Evolutionary conservation across 2,329 filamentous ascomycete species (phyloP), one percentile per base, ranked within the genome.

Genomic region (Coleophoma eucalyptorum): DNA sequence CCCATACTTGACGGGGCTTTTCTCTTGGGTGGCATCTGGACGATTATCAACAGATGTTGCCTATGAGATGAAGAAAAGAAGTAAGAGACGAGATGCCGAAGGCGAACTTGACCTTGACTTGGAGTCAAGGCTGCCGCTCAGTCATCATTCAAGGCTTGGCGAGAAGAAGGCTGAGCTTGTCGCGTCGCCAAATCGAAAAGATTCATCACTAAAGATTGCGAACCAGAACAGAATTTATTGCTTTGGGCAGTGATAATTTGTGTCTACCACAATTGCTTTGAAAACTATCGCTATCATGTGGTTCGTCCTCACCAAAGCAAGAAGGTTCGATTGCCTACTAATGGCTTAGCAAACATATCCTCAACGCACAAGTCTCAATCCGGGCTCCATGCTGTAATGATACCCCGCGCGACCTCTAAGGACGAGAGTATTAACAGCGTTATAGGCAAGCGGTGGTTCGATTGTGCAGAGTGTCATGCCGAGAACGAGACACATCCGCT

Each of bases 361-460:
- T 99, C 70, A 99, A 99, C 78, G 94, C 93, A 56, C 94, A 99
- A 74, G 94, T 99, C 65, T 78, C 93, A 51, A 95, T 99, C 73
- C 89, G 94, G 63, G 94, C 92, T 50, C 89, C 92, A 56, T 99
- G 94, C 79, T 99, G 94, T 93, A 81, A 63, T 84, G 72, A 35
- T 40, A 44, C 20, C 46, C 43, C 48, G 26, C 37, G 16, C 41
- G 20, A 3, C 3, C 16, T 45, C 0, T 16, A 38, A n/a, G 18
- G 1, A 11, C 18, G 37, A 15, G 45, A 48, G 3, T 46, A 13
- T 35, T 15, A 44, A 13, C 33, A 16, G 46, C 54, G 18, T 46
- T 38, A 48, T 62, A 93, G 90, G 90, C 77, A 82, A 84, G 54
- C 97, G 96, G 77, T 99, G 95, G 95, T 99, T 97, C 74, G 94